Conservation (phyloP, 2,329 filamentous ascomycete genomes). For the Colletotrichum phormii region DNA sequence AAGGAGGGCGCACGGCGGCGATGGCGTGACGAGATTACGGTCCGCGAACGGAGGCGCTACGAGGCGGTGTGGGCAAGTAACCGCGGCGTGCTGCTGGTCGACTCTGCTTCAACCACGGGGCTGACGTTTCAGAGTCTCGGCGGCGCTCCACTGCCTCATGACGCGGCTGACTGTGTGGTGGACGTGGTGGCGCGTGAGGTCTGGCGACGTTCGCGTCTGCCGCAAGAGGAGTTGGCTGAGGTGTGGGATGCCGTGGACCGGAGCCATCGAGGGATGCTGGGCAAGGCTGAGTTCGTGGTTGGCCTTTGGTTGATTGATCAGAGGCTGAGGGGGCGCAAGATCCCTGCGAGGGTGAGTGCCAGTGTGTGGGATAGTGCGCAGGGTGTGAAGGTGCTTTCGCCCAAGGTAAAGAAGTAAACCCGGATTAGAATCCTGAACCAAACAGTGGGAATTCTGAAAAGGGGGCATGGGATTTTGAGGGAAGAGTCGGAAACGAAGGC, state of each 20-base stretch:
- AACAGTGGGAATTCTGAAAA: neutral
- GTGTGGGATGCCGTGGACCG: slow-evolving; percentile 82
- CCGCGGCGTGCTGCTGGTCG: slow-evolving; percentile 63
- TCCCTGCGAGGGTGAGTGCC: slow-evolving; percentile 76
- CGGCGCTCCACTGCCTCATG: slow-evolving; percentile 25
- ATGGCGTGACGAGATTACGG: slow-evolving; percentile 81
- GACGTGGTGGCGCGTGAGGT: slow-evolving; percentile 79
- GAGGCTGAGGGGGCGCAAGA: slow-evolving; percentile 81
- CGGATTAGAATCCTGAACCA: no score
- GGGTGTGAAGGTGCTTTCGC: slow-evolving; percentile 54
- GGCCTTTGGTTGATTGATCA: slow-evolving; percentile 88
- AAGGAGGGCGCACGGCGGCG: slow-evolving; percentile 80
- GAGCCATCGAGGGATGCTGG: slow-evolving; percentile 64
- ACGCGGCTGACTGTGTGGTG: slow-evolving; percentile 65
- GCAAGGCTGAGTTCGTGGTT: slow-evolving; percentile 81
- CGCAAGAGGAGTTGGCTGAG: slow-evolving; percentile 75
- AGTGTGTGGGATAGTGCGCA: slow-evolving; percentile 81
- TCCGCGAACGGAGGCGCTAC: slow-evolving; percentile 81
- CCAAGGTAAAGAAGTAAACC: slow-evolving; percentile 41
- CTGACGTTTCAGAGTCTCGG: neutral
- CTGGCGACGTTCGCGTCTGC: slow-evolving; percentile 78
- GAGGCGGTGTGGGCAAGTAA: slow-evolving; percentile 90
- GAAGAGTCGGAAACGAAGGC: neutral
- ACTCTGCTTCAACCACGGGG: neutral
- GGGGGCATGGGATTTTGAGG: neutral